phyloP scores from a whole-genome alignment of 192 early-diverging fungal species.

The Thoreauomyces humboldtii region DNA sequence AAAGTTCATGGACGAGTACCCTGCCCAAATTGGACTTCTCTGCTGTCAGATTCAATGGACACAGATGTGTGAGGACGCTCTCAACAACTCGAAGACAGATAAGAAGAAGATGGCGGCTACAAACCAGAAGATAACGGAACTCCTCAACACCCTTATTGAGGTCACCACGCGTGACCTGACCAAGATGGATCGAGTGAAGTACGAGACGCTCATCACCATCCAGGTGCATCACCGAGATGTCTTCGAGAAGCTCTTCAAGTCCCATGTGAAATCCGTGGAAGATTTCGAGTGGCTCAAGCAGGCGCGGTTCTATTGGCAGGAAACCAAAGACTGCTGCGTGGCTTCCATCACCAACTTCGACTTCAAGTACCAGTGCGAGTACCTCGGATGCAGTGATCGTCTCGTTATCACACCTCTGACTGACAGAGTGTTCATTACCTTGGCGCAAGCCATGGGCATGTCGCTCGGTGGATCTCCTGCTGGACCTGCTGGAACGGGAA shows the following conservation, averaged over 20 bases:
- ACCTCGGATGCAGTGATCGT: constrained; percentile 62
- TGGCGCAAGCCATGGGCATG: constrained; percentile 66
- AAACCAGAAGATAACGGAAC: constrained; percentile 55
- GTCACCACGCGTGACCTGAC: constrained; percentile 61
- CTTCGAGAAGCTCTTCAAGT: constrained; percentile 61
- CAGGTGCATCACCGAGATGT: constrained; percentile 69
- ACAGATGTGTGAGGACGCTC: constrained; percentile 56
- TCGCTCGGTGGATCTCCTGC: constrained; percentile 64
- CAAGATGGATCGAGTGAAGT: constrained; percentile 64
- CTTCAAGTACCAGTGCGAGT: constrained; percentile 65
- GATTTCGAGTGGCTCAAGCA: constrained; percentile 69
- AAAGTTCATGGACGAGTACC: constrained; percentile 67
- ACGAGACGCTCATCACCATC: constrained; percentile 67
- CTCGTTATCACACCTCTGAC: constrained; percentile 65
- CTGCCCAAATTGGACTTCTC: constrained; percentile 61
- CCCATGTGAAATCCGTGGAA: constrained; percentile 56
- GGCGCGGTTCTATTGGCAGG: constrained; percentile 67
- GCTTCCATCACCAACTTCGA: constrained; percentile 66
- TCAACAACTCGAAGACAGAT: constrained; percentile 54
- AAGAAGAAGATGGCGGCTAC: constrained; percentile 65
- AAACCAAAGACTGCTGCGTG: constrained; percentile 66
- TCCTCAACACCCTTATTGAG: constrained; percentile 61
- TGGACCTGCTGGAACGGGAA: constrained; percentile 58
- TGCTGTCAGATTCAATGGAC: constrained; percentile 66
- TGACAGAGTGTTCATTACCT: constrained; percentile 59